phyloP scores from a whole-genome alignment of 129 eudicot genomes.

The Oenanthe sinensis region DNA sequence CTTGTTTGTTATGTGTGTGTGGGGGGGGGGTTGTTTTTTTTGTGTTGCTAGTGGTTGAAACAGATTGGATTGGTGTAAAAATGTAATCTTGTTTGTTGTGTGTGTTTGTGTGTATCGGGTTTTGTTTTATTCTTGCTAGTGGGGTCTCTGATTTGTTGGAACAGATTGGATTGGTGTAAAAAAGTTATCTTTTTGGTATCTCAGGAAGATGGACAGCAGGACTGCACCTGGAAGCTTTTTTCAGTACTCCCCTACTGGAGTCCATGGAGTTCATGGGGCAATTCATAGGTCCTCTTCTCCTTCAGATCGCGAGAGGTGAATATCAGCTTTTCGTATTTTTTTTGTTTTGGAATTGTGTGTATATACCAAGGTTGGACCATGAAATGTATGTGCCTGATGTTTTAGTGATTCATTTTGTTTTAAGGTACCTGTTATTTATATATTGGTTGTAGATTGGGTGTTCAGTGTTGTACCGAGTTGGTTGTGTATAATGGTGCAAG shows the following conservation, averaged over 20 bases:
- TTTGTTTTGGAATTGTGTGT: not conserved
- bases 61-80: conserved; percentile 16
- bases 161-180: conserved; percentile 15
- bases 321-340: not conserved
- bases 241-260: conserved; percentile 70
- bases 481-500: not conserved
- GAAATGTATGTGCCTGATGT: not conserved
- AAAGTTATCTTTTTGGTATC: conserved; percentile 12
- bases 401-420: conserved; percentile 9
- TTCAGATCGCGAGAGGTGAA: conserved; percentile 65
- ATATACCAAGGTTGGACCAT: conserved; percentile 18
- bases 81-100: not conserved
- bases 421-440: conserved; percentile 9
- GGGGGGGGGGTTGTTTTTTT: not conserved
- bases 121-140: not conserved
- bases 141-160: not conserved
- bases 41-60: not conserved
- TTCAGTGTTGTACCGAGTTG: not conserved
- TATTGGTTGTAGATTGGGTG: not conserved
- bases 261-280: conserved; percentile 41
- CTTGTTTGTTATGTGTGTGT: not conserved
- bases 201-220: conserved; percentile 48
- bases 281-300: conserved; percentile 63
- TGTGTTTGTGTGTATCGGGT: not conserved
- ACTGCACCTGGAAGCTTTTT: conserved; percentile 73